Percentiles rank a stretch among this genome's conserved stretches.
These are phyloP conservation scores for Sungouiozyma intestinalis DNA, from an alignment of 805 yeast genomes.

Conservation along the genomic window DNA sequence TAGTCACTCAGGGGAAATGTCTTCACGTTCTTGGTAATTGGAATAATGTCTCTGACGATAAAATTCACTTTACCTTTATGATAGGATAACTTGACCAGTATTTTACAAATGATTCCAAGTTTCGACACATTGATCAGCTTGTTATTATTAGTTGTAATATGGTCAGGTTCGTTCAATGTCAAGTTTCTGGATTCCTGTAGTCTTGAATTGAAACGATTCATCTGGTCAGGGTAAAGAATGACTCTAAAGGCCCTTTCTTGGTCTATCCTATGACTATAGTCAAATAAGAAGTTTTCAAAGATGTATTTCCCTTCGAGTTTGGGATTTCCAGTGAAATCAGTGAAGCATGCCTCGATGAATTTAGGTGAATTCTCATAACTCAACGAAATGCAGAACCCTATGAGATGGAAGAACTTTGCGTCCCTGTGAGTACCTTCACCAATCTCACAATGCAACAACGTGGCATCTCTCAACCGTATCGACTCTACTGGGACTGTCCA, in stretches of 20 bases:
- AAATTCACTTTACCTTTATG: conserved; percentile 14
- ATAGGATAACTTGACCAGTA: conserved; percentile 12
- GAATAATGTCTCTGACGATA: conserved; percentile 9
- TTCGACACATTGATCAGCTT: conserved; percentile 1
- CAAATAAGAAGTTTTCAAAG: conserved; percentile 14
- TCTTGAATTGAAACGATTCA: conserved; percentile 7
- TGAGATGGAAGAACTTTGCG: background rate
- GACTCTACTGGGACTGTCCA: background rate
- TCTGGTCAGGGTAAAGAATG: conserved; percentile 12
- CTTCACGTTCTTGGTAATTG: background rate
- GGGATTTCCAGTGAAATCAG: conserved; percentile 19
- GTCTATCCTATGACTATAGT: conserved; percentile 10
- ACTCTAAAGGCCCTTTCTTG: conserved; percentile 11
- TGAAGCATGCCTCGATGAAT: conserved; percentile 6
- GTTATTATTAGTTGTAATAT: conserved; percentile 9
- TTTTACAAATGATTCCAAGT: conserved; percentile 16
- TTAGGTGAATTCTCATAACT: background rate
- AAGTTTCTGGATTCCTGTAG: conserved; percentile 4
- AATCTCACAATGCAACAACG: background rate
- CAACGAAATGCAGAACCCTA: background rate
- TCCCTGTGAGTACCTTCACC: background rate
- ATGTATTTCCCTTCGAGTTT: conserved; percentile 8
- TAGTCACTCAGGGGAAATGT: background rate
- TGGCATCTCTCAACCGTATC: background rate
- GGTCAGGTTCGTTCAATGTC: background rate